Conservation (phyloP, 805 yeast species). For the Kuraishia floccosa region DNA sequence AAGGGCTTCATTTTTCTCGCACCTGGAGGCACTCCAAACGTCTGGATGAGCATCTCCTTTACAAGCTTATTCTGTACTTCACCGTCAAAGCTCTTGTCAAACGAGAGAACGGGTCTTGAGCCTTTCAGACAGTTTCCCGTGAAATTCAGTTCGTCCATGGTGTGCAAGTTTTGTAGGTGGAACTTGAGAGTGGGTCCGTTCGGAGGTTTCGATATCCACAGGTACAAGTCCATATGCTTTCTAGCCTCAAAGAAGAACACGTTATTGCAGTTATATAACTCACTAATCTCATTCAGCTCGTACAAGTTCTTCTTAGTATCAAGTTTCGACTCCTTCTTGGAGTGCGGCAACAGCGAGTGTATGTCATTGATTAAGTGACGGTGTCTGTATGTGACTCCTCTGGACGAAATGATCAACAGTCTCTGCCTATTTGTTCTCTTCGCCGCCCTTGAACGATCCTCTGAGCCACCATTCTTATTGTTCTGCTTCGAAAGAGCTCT, state of each 20-base stretch:
- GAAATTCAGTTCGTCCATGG: slow-evolving; percentile 90
- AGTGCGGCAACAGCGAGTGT: slow-evolving; percentile 74
- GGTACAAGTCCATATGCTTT: slow-evolving; percentile 88
- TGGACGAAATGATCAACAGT: slow-evolving; percentile 78
- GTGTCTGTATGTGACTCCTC: slow-evolving; percentile 93
- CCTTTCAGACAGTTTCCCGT: slow-evolving; percentile 95
- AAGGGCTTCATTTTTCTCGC: slow-evolving; percentile 93
- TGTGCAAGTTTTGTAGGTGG: slow-evolving; percentile 89
- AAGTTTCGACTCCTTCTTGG: slow-evolving; percentile 91
- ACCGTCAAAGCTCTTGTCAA: slow-evolving; percentile 69
- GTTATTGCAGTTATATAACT: slow-evolving; percentile 93
- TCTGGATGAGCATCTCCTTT: slow-evolving; percentile 74
- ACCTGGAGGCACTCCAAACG: slow-evolving; percentile 91
- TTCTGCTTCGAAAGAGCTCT: slow-evolving; percentile 40
- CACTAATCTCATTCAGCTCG: slow-evolving; percentile 92
- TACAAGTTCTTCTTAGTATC: slow-evolving; percentile 85
- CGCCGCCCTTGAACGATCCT: slow-evolving; percentile 13
- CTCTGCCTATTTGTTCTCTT: slow-evolving; percentile 78
- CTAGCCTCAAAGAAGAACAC: slow-evolving; percentile 90
- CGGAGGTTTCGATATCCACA: slow-evolving; percentile 95
- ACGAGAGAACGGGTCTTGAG: slow-evolving; percentile 85
- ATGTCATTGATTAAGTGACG: slow-evolving; percentile 87
- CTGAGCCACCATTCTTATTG: slow-evolving; percentile 11
- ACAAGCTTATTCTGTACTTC: slow-evolving; percentile 60
- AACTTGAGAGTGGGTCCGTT: slow-evolving; percentile 96